Percentiles rank a stretch among this genome's conserved stretches.
phyloP scores from a whole-genome alignment of 164 flowering plant genomes.

The Paratinospora sagittata region DNA sequence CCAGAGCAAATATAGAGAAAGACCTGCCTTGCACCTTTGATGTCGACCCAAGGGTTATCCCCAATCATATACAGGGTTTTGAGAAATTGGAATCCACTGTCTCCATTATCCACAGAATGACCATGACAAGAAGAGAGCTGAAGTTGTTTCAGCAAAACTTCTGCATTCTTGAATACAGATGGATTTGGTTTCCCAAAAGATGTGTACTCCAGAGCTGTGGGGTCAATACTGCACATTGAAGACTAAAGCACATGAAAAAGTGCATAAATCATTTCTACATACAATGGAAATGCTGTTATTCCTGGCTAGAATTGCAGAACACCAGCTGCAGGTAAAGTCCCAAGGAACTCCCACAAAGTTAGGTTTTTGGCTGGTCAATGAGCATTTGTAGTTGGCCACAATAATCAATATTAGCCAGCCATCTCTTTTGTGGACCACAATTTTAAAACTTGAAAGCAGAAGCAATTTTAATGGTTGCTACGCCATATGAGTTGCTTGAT shows the following conservation, averaged over 20 bases:
- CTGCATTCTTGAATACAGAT: constrained; percentile 73
- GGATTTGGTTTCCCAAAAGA: constrained; percentile 85
- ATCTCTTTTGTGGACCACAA: too few relatives aligned
- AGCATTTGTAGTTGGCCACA: background rate
- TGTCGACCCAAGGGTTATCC: constrained; percentile 83
- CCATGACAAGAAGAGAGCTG: constrained; percentile 7
- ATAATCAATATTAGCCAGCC: too few relatives aligned
- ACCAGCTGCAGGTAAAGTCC: background rate
- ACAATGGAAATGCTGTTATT: background rate
- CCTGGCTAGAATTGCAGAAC: background rate
- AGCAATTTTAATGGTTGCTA: too few relatives aligned
- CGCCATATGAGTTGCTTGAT: too few relatives aligned
- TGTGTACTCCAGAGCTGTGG: constrained; percentile 47
- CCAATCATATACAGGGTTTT: constrained; percentile 84
- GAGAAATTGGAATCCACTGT: constrained; percentile 29
- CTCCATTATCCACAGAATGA: constrained; percentile 7
- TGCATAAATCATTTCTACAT: background rate
- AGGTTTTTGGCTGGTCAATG: background rate
- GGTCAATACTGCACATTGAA: constrained; percentile 52
- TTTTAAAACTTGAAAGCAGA: too few relatives aligned
- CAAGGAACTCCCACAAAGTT: background rate
- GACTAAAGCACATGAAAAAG: background rate
- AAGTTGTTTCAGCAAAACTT: constrained; percentile 41
- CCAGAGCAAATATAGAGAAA: constrained; percentile 7
- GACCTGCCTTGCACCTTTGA: constrained; percentile 86